These are phyloP conservation scores for Mycena citricolor DNA, from an alignment of 1,284 basidiomycete genomes.

Conservation along the genomic window DNA sequence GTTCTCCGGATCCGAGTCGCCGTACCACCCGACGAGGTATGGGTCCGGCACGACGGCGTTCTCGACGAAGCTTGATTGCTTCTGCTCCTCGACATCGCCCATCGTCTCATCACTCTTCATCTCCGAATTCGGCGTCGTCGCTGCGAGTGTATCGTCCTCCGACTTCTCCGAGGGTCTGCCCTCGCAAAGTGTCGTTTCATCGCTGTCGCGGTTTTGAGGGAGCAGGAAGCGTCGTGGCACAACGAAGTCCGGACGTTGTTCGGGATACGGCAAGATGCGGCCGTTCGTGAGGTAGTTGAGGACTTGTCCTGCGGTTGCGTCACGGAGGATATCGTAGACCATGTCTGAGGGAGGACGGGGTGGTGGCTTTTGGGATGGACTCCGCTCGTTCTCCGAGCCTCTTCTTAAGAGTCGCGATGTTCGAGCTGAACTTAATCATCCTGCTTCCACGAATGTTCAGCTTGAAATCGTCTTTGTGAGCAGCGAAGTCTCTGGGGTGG, in stretches of 20 bases:
- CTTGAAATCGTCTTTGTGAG: too few relatives aligned
- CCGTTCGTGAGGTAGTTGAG: constrained; percentile 26
- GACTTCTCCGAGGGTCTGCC: neutral
- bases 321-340: constrained; percentile 26
- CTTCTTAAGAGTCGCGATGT: too few relatives aligned
- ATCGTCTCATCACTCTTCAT: constrained; percentile 17
- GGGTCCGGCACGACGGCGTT: constrained; percentile 15
- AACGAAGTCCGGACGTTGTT: constrained; percentile 24
- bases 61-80: constrained; percentile 17
- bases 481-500: too few relatives aligned
- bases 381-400: too few relatives aligned
- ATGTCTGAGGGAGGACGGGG: too few relatives aligned
- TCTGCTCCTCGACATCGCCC: constrained; percentile 16
- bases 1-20: constrained; percentile 33
- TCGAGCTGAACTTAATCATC: too few relatives aligned
- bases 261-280: constrained; percentile 24
- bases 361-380: too few relatives aligned
- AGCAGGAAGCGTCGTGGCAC: constrained; percentile 22
- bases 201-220: constrained; percentile 5
- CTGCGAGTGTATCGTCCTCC: too few relatives aligned
- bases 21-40: constrained; percentile 31
- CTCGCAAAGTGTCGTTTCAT: constrained; percentile 16
- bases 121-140: constrained; percentile 3
- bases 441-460: too few relatives aligned
- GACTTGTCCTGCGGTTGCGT: constrained; percentile 28